These are phyloP conservation scores for Podospora bellae-mahoneyi DNA, from an alignment of 495 filamentous ascomycete species.

Conservation along the genomic window DNA sequence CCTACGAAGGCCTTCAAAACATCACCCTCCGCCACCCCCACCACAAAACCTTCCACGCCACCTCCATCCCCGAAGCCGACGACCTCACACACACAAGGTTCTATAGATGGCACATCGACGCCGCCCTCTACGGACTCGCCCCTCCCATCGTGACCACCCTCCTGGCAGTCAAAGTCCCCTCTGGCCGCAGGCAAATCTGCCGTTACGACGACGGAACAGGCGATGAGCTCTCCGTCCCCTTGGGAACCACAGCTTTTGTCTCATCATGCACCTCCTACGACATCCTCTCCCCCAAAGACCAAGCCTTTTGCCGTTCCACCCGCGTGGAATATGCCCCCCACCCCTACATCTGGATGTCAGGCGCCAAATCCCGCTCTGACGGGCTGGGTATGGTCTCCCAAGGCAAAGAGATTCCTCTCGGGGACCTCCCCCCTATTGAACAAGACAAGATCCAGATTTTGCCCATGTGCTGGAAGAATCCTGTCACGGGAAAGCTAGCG, in stretches of 20 bases:
- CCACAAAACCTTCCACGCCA: constrained; percentile 68
- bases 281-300: constrained; percentile 57
- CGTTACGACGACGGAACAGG: constrained; percentile 68
- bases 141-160: constrained; percentile 68
- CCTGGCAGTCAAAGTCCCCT: constrained; percentile 63
- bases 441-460: constrained; percentile 62
- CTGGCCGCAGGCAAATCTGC: constrained; percentile 59
- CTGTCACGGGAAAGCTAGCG: constrained; percentile 61
- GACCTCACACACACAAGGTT: constrained; percentile 68
- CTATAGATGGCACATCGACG: constrained; percentile 78
- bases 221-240: constrained; percentile 64
- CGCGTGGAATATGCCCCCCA: constrained; percentile 72
- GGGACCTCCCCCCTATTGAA: constrained; percentile 61
- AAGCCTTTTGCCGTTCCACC: constrained; percentile 60
- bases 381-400: constrained; percentile 66
- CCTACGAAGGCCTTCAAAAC: constrained; percentile 65
- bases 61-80: constrained; percentile 57
- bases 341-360: constrained; percentile 74
- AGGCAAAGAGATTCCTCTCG: constrained; percentile 51
- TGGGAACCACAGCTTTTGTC: constrained; percentile 74
- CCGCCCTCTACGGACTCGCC: constrained; percentile 67
- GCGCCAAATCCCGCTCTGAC: constrained; percentile 59
- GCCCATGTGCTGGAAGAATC: constrained; percentile 71
- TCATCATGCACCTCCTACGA: constrained; percentile 65
- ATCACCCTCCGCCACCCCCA: constrained; percentile 69